These are phyloP conservation scores for Pharnaceum exiguum DNA, from an alignment of 148 eudicot species.

Conservation along the genomic window DNA sequence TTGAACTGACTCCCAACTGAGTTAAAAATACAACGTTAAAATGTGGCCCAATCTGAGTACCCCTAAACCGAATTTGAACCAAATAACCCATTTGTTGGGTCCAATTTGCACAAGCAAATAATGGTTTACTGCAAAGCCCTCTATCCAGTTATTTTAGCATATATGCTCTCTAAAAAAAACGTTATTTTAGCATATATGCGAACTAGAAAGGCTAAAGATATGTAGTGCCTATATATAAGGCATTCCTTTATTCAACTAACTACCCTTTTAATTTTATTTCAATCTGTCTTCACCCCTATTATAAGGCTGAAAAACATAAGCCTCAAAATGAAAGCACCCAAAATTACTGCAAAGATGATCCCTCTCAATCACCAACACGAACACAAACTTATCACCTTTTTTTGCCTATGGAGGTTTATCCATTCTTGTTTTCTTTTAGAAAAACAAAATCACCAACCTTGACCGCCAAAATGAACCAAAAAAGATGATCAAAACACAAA, in stretches of 20 bases:
- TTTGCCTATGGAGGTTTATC: slow-evolving; percentile 1
- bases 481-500: neutral
- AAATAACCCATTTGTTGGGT: no score
- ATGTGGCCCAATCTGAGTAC: no score
- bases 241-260: neutral
- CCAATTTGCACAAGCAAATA: no score
- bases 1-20: no score
- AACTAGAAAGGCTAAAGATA: no score
- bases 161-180: no score
- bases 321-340: neutral
- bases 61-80: no score
- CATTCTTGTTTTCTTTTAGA: neutral
- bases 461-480: neutral
- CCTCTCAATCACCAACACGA: slow-evolving; percentile 9
- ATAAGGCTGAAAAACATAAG: slow-evolving; percentile 1
- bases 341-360: slow-evolving; percentile 4
- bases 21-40: no score
- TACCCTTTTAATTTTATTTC: neutral
- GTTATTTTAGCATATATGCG: no score
- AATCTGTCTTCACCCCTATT: neutral
- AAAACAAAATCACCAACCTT: neutral
- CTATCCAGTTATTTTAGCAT: no score
- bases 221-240: no score
- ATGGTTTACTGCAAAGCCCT: no score
- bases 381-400: neutral